Conservation (phyloP, 768 basidiomycete genomes). For the Suillus americanus region DNA sequence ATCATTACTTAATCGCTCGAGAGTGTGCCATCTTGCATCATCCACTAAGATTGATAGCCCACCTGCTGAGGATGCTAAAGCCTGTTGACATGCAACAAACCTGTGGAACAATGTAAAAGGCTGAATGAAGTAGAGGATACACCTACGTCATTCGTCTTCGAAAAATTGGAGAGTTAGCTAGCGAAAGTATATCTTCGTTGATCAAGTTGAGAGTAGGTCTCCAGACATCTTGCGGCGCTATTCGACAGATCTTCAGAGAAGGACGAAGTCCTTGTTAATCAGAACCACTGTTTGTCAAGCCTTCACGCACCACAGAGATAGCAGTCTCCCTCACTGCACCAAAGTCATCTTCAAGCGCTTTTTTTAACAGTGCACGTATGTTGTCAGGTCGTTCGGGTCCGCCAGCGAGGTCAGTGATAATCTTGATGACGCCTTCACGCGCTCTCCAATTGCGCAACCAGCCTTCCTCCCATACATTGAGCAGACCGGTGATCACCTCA, state of each 20-base stretch:
- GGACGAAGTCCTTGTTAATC: background rate
- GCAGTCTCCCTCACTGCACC: constrained; percentile 85
- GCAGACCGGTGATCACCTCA: constrained; percentile 44
- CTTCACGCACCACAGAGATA: constrained; percentile 55
- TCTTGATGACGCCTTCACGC: constrained; percentile 64
- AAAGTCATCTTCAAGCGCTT: constrained; percentile 72
- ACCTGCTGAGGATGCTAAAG: constrained; percentile 42
- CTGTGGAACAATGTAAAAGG: constrained; percentile 38
- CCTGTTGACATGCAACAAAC: constrained; percentile 73
- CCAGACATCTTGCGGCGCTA: constrained; percentile 22
- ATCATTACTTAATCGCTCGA: constrained; percentile 62
- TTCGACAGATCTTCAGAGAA: constrained; percentile 2
- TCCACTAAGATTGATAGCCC: constrained; percentile 39
- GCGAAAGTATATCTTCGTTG: constrained; percentile 38
- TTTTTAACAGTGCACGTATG: constrained; percentile 53
- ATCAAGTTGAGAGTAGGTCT: constrained; percentile 37
- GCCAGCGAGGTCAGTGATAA: constrained; percentile 51
- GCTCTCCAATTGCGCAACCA: constrained; percentile 75
- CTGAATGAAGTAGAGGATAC: constrained; percentile 10
- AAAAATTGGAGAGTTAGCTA: constrained; percentile 48
- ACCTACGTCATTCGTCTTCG: constrained; percentile 75
- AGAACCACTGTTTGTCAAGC: constrained; percentile 13
- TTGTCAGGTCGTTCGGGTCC: constrained; percentile 43
- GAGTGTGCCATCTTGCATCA: constrained; percentile 46
- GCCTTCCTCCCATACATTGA: constrained; percentile 56